phyloP scores from a whole-genome alignment of 306 rosid genomes.

The Cicer pinnatifidum region DNA sequence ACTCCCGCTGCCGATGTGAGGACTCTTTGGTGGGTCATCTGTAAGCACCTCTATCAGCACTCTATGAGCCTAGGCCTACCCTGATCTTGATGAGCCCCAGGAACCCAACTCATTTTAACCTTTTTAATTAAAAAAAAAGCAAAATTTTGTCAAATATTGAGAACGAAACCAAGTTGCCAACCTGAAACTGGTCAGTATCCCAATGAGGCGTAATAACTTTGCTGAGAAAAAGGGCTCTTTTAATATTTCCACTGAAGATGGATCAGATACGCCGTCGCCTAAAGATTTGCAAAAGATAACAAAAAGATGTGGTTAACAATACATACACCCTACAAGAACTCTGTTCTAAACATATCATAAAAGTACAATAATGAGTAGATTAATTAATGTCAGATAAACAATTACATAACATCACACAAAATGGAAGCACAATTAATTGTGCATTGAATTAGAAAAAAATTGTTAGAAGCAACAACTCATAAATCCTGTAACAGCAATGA shows the following conservation, averaged over 20 bases:
- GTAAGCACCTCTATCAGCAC: no score
- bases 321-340: conserved; percentile 30
- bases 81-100: no score
- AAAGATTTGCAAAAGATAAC: conserved; percentile 39
- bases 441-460: conserved; percentile 4
- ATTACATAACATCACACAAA: conserved; percentile 26
- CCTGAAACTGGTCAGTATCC: conserved; percentile 81
- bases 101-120: no score
- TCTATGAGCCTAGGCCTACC: no score
- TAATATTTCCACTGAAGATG: conserved; percentile 58
- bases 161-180: conserved; percentile 48
- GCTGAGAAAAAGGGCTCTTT: conserved; percentile 80
- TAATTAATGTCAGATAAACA: conserved; percentile 29
- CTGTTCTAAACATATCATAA: conserved; percentile 30
- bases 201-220: conserved; percentile 77
- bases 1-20: no score
- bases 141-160: conserved; percentile 32
- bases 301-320: conserved; percentile 31
- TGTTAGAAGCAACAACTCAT: conserved; percentile 16
- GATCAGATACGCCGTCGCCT: conserved; percentile 60
- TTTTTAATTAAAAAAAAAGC: conserved; percentile 26
- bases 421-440: conserved; percentile 14
- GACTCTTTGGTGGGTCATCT: no score
- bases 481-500: conserved; percentile 31
- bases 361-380: neutral